Percentiles rank a stretch among this genome's conserved stretches.
These are phyloP conservation scores for Sugiyamaella boreocaroliniensis DNA, from an alignment of 805 yeast genomes.

Conservation along the genomic window DNA sequence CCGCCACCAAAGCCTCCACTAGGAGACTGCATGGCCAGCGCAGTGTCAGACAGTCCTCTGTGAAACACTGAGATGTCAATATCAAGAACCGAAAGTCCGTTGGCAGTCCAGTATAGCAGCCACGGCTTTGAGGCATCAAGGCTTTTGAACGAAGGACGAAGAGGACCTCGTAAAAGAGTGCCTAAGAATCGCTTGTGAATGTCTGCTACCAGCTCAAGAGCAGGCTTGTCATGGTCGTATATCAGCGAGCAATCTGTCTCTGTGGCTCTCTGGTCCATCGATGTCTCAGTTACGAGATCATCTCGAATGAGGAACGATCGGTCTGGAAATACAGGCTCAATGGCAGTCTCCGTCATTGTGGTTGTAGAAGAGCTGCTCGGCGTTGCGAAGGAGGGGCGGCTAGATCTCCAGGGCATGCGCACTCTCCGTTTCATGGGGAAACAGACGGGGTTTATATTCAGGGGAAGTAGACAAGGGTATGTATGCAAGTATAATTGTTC, in stretches of 20 bases:
- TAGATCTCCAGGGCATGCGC: background rate
- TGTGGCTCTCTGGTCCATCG: background rate
- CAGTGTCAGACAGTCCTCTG: conserved; percentile 23
- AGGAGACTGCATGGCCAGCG: conserved; percentile 29
- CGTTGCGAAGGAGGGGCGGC: too few species aligned
- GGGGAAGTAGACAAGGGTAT: too few species aligned
- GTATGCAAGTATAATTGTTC: background rate
- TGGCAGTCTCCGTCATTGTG: background rate
- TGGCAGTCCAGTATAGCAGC: conserved; percentile 79
- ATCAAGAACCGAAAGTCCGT: conserved; percentile 43
- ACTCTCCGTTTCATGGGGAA: background rate
- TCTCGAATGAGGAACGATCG: background rate
- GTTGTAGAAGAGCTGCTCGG: background rate
- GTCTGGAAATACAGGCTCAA: too few species aligned
- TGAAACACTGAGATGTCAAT: conserved; percentile 24
- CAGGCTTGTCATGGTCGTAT: background rate
- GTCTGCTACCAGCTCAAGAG: background rate
- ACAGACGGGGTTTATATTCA: too few species aligned
- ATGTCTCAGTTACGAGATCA: conserved; percentile 4
- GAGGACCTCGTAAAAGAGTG: conserved; percentile 33
- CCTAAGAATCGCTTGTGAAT: conserved; percentile 32
- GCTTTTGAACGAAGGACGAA: conserved; percentile 46
- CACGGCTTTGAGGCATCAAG: conserved; percentile 91
- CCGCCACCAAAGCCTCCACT: conserved; percentile 87
- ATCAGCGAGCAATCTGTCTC: conserved; percentile 1